phyloP scores from a whole-genome alignment of 345 rosid genomes.

The Citrus sinensis region DNA sequence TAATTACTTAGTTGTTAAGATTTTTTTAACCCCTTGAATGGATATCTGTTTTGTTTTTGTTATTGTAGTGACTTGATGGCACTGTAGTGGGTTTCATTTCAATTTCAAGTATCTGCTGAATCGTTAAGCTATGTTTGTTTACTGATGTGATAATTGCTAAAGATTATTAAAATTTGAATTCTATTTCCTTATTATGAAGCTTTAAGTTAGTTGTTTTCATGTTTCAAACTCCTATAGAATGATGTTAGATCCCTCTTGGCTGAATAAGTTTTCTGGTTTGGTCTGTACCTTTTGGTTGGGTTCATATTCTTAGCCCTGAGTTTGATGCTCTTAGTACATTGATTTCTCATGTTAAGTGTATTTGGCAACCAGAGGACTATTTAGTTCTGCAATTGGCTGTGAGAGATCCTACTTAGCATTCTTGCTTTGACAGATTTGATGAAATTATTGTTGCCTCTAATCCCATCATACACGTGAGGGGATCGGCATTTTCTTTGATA shows the following conservation, averaged over 20 bases:
- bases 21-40: neutral
- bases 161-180: neutral
- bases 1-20: neutral
- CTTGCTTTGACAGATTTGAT: too few relatives aligned
- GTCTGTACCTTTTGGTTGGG: too few relatives aligned
- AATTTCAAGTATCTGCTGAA: neutral
- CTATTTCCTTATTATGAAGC: neutral
- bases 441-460: too few relatives aligned
- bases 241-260: neutral
- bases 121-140: neutral
- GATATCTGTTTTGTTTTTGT: slow-evolving; percentile 1
- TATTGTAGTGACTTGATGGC: slow-evolving; percentile 1
- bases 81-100: neutral
- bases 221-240: neutral
- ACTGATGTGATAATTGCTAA: neutral
- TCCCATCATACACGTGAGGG: too few relatives aligned
- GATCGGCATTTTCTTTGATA: too few relatives aligned
- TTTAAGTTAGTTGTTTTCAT: too few relatives aligned
- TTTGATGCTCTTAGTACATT: neutral
- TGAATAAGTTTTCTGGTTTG: neutral
- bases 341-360: too few relatives aligned
- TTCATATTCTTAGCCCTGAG: neutral
- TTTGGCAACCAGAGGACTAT: too few relatives aligned
- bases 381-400: too few relatives aligned
- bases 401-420: too few relatives aligned